phyloP scores from a whole-genome alignment of 768 basidiomycete genomes.

The Mycena haematopus region DNA sequence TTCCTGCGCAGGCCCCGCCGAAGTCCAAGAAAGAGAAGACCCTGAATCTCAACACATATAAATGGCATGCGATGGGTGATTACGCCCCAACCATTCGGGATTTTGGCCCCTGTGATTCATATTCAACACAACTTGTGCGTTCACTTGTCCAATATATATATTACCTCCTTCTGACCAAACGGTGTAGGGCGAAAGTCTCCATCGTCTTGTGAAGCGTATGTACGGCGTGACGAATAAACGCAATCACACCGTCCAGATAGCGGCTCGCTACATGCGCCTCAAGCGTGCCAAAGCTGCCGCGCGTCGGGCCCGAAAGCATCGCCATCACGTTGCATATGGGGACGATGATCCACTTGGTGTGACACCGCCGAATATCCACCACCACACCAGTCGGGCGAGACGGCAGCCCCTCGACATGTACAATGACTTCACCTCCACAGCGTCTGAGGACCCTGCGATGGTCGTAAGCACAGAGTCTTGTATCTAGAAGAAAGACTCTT shows the following conservation, averaged over 20 bases:
- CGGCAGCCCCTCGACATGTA: constrained; percentile 32
- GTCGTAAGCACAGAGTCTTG: too few species aligned
- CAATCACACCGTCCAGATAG: constrained; percentile 37
- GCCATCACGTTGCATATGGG: constrained; percentile 4
- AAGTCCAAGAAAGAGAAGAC: constrained; percentile 26
- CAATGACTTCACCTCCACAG: neutral
- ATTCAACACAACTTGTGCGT: constrained; percentile 32
- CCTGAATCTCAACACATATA: constrained; percentile 38
- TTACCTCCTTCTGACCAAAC: neutral
- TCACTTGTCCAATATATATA: neutral
- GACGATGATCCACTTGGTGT: constrained; percentile 12
- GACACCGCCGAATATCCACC: constrained; percentile 12
- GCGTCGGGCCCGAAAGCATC: constrained; percentile 1
- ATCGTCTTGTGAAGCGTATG: constrained; percentile 44
- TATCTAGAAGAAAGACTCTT: too few species aligned
- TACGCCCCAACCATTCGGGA: constrained; percentile 27
- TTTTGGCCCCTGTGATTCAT: constrained; percentile 36
- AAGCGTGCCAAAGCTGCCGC: constrained; percentile 1
- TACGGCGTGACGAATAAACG: constrained; percentile 46
- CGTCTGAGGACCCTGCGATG: too few species aligned
- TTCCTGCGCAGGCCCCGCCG: too few species aligned
- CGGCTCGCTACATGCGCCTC: constrained; percentile 24
- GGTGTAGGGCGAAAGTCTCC: constrained; percentile 51
- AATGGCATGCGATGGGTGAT: constrained; percentile 37
- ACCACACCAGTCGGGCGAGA: constrained; percentile 31